A percentile compares a stretch with the other conserved stretches of the same genome.
Evolutionary conservation across 371 early-diverging fungal species (phyloP).

Genomic region (Apophysomyces variabilis): DNA sequence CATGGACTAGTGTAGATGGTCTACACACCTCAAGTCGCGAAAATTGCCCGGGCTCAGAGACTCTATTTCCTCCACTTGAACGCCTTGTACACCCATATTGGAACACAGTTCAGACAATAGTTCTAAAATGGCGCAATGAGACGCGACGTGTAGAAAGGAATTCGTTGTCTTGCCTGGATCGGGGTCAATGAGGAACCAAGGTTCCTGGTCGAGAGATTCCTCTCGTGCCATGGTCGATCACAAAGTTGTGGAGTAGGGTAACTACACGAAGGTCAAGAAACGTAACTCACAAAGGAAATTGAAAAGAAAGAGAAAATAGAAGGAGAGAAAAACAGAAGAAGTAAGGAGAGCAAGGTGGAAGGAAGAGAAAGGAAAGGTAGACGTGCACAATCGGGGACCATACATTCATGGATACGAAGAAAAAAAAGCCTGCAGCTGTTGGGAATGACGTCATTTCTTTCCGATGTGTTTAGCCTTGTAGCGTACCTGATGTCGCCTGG

Average conservation of each 20-base stretch:
- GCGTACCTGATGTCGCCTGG: too few species aligned
- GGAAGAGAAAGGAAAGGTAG: slow-evolving; percentile 13
- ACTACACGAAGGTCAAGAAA: too few species aligned
- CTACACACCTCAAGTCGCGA: slow-evolving; percentile 22
- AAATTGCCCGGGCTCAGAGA: slow-evolving; percentile 29
- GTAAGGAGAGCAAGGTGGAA: slow-evolving; percentile 8
- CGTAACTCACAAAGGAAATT: neutral
- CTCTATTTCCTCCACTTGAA: slow-evolving; percentile 37
- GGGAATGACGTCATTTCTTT: too few species aligned
- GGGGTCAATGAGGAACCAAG: slow-evolving; percentile 28
- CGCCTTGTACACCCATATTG: slow-evolving; percentile 33
- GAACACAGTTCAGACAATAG: slow-evolving; percentile 26
- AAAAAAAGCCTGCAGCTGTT: too few species aligned
- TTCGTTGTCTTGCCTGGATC: slow-evolving; percentile 20
- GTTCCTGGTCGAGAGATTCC: slow-evolving; percentile 22
- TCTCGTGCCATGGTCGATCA: slow-evolving; percentile 16
- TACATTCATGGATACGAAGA: too few species aligned
- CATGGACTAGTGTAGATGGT: too few species aligned
- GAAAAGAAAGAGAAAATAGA: neutral
- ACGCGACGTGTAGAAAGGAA: neutral
- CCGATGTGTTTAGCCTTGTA: too few species aligned
- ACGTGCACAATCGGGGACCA: too few species aligned
- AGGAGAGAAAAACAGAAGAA: slow-evolving; percentile 12
- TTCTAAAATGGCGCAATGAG: slow-evolving; percentile 23
- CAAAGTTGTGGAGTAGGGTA: neutral